Base-by-base conservation (phyloP, 1,139 yeast species). In the Keqinozyma sinolaborantium region DNA sequence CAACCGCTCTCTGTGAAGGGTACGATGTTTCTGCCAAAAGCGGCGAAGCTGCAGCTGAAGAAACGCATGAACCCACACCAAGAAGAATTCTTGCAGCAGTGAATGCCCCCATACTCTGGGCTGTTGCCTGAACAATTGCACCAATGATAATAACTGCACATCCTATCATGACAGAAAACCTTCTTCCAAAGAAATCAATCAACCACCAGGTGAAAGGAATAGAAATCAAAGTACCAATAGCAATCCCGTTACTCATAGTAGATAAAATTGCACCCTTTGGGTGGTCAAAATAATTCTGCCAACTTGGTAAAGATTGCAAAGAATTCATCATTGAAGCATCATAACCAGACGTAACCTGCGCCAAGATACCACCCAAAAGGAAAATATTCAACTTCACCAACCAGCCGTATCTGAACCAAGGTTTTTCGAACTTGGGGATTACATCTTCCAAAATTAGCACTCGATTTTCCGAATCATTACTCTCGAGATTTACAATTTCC, bases 111-210 rank as follows among this genome's bases (percentile, higher is more conserved):
- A 57, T 58, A 19, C 52, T 52, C 26, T 42, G 43, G 28, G 70
- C 56, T 35, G 53, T 44, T 8, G 62, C 57, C 42, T 68, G 74
- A 23, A 72, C 44, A 13, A 59, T 44, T 9, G 72, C 58, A 27
- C 76, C 77, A 19, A 64, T 31, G 26, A 69, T 33, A 43, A 60
- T 50, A 23, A 67, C 42, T 11, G 50, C 13, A 33, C 58, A 49
- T 14, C 74, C 74, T 24, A 57, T 12, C 10, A 56, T 34, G 10
- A 70, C 42, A 16, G 63, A 46, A 26, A 46, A 40, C 35, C 56
- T 60, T 51, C 80, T 59, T 23, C 80, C 79, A 20, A 45, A 48
- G n/a, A 37, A 46, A 38, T 74, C 80, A 35, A 64, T 45, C 21
- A 67, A 36, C 35, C 29, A 39, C 5, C 49, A 35, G 8, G 48